Evolutionary conservation across 495 filamentous ascomycete species (phyloP).

Genomic region (Neurospora sp.): DNA sequence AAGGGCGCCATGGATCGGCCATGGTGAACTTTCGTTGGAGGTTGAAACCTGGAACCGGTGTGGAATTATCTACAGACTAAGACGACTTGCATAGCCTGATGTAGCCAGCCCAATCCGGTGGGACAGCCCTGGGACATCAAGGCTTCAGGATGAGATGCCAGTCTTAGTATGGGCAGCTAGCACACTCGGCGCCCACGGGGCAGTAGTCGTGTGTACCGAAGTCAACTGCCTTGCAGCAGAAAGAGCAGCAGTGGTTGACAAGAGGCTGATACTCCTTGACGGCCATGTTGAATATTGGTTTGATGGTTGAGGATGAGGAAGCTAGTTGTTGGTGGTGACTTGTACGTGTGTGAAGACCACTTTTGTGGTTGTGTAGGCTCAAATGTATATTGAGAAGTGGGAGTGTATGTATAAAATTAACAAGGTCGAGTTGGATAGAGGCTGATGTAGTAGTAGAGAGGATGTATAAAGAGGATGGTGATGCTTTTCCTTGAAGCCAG

Average conservation of each 20-base stretch:
- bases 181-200: slow-evolving; percentile 32
- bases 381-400: neutral
- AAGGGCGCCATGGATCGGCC: neutral
- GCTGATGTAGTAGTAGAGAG: neutral
- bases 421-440: neutral
- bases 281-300: slow-evolving; percentile 26
- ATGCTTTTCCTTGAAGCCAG: slow-evolving; percentile 3
- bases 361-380: neutral
- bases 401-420: neutral
- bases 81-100: slow-evolving; percentile 1
- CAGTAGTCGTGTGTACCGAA: slow-evolving; percentile 44
- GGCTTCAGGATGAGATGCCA: neutral
- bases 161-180: slow-evolving; percentile 33
- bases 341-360: neutral
- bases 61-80: neutral
- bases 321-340: neutral
- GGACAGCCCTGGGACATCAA: neutral
- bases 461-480: slow-evolving; percentile 4
- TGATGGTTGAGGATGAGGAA: neutral
- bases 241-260: slow-evolving; percentile 42
- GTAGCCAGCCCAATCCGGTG: slow-evolving; percentile 19
- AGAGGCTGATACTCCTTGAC: slow-evolving; percentile 34
- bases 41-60: neutral
- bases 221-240: slow-evolving; percentile 43
- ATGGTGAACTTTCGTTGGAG: neutral